Percentiles rank a stretch among this genome's conserved stretches.
These are phyloP conservation scores for Fragilariopsis cylindrus DNA, from an alignment of 108 stramenopile species.

Conservation along the genomic window DNA sequence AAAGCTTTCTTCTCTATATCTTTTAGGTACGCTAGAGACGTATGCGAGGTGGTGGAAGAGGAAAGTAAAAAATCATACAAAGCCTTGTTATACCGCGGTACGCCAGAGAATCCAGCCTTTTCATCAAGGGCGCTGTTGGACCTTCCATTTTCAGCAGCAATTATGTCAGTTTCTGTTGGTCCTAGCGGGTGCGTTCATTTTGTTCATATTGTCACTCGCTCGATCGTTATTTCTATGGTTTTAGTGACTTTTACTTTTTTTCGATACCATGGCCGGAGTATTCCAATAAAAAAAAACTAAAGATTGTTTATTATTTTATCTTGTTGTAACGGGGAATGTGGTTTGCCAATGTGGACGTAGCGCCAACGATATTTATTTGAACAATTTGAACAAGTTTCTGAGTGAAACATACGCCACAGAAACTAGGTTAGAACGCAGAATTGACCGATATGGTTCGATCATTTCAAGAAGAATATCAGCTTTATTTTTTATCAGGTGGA, in stretches of 20 bases:
- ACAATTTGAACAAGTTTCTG: conserved; percentile 59
- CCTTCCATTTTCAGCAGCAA: conserved; percentile 67
- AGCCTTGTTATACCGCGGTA: conserved; percentile 81
- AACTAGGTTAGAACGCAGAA: conserved; percentile 13
- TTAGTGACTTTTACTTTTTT: not conserved
- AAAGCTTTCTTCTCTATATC: no score
- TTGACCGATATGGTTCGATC: conserved; percentile 51
- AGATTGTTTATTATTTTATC: not conserved
- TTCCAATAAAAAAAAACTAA: no score
- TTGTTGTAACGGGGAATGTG: not conserved
- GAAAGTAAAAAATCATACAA: conserved; percentile 55
- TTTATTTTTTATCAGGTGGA: conserved; percentile 70
- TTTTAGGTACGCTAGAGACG: conserved; percentile 64
- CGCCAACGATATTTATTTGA: conserved; percentile 62
- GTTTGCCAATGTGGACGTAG: conserved; percentile 30
- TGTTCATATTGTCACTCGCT: not conserved
- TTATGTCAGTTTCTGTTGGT: conserved; percentile 68
- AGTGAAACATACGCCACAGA: conserved; percentile 7
- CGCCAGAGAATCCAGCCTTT: conserved; percentile 85
- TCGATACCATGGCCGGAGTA: not conserved
- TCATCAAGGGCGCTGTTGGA: conserved; percentile 64
- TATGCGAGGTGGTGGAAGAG: conserved; percentile 80
- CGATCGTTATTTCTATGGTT: not conserved
- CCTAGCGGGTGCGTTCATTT: conserved; percentile 41
- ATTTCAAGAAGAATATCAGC: conserved; percentile 46